Percentiles rank a stretch among this genome's conserved stretches.
Conservation (phyloP, 2,329 filamentous ascomycete genomes). For the Pseudocercospora macadamiae region DNA sequence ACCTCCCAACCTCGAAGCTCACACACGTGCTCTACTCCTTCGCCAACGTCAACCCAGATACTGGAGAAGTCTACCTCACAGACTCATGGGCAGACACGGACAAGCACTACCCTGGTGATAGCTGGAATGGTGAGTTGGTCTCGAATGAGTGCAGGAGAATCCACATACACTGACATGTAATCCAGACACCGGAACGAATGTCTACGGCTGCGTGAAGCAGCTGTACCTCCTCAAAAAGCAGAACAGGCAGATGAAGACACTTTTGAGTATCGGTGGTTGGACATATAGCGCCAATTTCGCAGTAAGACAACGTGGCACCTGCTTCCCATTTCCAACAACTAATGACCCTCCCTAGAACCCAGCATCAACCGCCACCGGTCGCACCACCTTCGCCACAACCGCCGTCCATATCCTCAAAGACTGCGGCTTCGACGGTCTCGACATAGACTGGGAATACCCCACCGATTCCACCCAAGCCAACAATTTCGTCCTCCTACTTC, state of each 20-base stretch:
- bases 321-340: neutral
- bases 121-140: conserved; percentile 62
- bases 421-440: conserved; percentile 66
- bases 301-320: too few species aligned
- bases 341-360: too few species aligned
- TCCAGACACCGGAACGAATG: conserved; percentile 71
- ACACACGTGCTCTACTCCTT: conserved; percentile 92
- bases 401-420: conserved; percentile 77
- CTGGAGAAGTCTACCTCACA: conserved; percentile 74
- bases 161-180: too few species aligned
- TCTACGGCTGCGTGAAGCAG: conserved; percentile 77
- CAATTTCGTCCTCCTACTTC: conserved; percentile 44
- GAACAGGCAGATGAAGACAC: conserved; percentile 74
- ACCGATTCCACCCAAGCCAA: conserved; percentile 41
- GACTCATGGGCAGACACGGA: conserved; percentile 70
- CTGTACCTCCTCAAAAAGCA: conserved; percentile 73
- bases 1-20: conserved; percentile 76
- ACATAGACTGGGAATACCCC: conserved; percentile 55
- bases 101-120: conserved; percentile 70
- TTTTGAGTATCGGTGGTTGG: conserved; percentile 84
- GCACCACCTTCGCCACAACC: conserved; percentile 67
- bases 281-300: conserved; percentile 78
- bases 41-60: conserved; percentile 77
- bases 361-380: conserved; percentile 63
- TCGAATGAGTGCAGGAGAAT: too few species aligned